Conservation (phyloP, 1,284 basidiomycete species). For the Melampsora occidentalis region DNA sequence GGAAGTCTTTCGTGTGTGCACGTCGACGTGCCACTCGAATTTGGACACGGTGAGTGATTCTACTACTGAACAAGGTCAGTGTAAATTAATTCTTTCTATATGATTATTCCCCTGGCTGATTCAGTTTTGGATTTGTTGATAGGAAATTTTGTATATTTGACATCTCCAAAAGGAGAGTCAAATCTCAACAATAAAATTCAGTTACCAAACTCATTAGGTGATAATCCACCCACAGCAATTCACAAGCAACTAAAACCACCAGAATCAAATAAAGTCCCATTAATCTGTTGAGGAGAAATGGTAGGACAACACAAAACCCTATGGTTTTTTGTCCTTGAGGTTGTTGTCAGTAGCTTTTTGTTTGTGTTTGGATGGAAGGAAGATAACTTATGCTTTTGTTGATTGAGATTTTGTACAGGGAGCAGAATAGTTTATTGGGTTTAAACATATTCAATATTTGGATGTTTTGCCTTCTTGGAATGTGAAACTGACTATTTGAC, state of each 20-base stretch:
- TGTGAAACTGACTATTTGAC: conserved; percentile 59
- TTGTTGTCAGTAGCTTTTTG: conserved; percentile 23
- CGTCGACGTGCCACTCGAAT: too few species aligned
- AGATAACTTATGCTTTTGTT: neutral
- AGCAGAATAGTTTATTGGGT: conserved; percentile 60
- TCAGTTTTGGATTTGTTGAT: too few species aligned
- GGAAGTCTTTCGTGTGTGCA: too few species aligned
- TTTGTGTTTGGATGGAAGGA: neutral
- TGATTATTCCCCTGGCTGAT: too few species aligned
- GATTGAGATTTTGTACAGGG: conserved; percentile 55
- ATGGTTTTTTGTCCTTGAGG: conserved; percentile 32
- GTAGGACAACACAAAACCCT: conserved; percentile 25
- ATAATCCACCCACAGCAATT: conserved; percentile 4
- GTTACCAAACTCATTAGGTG: conserved; percentile 8
- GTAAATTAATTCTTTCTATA: neutral
- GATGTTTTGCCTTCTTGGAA: conserved; percentile 63
- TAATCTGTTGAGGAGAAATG: conserved; percentile 35
- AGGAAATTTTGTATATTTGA: neutral
- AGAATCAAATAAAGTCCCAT: neutral
- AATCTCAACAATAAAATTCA: conserved; percentile 14
- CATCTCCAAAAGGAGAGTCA: neutral
- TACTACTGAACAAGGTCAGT: conserved; percentile 3
- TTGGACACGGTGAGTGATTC: neutral
- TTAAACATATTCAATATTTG: conserved; percentile 61
- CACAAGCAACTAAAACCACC: neutral